These are phyloP conservation scores for Blastocystis sp. DNA, from an alignment of 352 stramenopile species.

Conservation along the genomic window DNA sequence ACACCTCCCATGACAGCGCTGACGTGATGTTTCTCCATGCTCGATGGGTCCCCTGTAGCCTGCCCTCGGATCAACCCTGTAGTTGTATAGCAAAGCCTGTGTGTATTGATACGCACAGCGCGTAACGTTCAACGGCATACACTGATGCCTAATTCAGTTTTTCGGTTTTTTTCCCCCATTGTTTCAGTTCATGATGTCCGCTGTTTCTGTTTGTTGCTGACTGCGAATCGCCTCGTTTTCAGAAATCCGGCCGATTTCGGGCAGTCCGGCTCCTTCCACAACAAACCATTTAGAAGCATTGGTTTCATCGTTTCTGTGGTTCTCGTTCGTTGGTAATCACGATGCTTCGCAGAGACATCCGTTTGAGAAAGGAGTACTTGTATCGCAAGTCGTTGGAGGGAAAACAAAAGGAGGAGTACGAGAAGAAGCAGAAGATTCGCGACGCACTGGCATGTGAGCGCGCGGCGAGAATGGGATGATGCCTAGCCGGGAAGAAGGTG, in stretches of 20 bases:
- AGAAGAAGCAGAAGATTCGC: slow-evolving; percentile 93
- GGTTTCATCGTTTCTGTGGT: not conserved
- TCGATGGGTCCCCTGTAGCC: not conserved
- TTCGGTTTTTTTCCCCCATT: no score
- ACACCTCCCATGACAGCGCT: not conserved
- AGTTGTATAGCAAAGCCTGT: not conserved
- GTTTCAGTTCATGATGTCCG: no score
- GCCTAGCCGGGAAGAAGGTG: slow-evolving; percentile 84
- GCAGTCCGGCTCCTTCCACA: not conserved
- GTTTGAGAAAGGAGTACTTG: slow-evolving; percentile 96
- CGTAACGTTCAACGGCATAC: no score
- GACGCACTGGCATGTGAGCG: slow-evolving; percentile 77
- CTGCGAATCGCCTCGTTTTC: not conserved
- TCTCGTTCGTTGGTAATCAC: not conserved
- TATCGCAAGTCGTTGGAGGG: slow-evolving; percentile 95
- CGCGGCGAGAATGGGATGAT: slow-evolving; percentile 72
- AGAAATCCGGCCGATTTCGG: not conserved
- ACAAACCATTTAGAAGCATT: slow-evolving; percentile 1
- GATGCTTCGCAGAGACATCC: slow-evolving; percentile 84
- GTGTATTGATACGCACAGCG: not conserved
- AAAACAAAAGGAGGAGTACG: slow-evolving; percentile 88
- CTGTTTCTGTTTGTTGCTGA: not conserved
- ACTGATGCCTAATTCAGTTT: no score
- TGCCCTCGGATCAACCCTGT: not conserved
- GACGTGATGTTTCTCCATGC: not conserved